Evolutionary conservation across 2,329 filamentous ascomycete genomes (phyloP), one percentile per base, ranked within the genome.

Genomic region (Drechslerella stenobrocha): DNA sequence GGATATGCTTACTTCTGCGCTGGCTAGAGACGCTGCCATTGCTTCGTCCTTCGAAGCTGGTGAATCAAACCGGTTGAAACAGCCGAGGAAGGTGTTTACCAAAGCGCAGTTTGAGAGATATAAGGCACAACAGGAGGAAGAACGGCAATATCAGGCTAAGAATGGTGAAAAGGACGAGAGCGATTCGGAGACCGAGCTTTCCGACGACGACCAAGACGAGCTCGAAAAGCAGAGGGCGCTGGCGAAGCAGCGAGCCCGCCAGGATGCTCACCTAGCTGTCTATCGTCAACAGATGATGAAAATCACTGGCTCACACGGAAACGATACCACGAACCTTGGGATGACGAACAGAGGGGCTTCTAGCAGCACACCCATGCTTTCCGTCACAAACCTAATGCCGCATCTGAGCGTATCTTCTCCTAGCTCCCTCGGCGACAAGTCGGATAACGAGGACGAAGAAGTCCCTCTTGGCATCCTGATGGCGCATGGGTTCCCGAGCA

Each of bases 221-320:
- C 76, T 81, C 0, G 89, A 95, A 73, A 89, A 88, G 74, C 84
- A 84, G 24, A 87, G 81, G 74, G 82, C 88, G 74, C 81, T 87
- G 46, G 84, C 87, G 15, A 88, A 86, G 75, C 89, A 93, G 75
- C 82, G 90, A 70, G 84, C 85, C 73, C 93, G 91, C 79, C 90
- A 96, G 75, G 89, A 95, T 76, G 90, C 90, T 9, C 89, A 93
- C 75, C 86, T 96, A 80, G 83, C 89, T 1, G 87, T 95, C 1
- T 95, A 95, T 76, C 84, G 90, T 61, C 90, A 96, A 76, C 88
- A 93, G 77, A 96, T 95, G 90, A 95, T 92, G 88, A 95, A 95
- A 77, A 87, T 93, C 26, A 95, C 90, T 0, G 90, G 90, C 47
- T 89, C 70, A 2, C 70, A 72, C 24, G 71, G 65, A 5, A 70